Evolutionary conservation across 2,329 filamentous ascomycete genomes (phyloP), one percentile per base, ranked within the genome.

Genomic region (Sclerotinia spermophila): DNA sequence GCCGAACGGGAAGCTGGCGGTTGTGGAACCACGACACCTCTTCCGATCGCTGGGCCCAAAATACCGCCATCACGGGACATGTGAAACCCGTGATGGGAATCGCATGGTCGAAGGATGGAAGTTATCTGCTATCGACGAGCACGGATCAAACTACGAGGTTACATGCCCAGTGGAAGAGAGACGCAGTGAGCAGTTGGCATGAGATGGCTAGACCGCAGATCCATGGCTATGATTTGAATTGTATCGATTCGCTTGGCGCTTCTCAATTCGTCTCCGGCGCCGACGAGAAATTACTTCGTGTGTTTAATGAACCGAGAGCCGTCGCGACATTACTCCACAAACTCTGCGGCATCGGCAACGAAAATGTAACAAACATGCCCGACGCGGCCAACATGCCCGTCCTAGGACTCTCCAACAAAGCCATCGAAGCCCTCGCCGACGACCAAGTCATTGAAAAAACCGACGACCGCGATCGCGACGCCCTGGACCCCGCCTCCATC

Each of bases 171-270:
- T 98, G 95, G 96, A 86, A 85, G 72, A 83, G 84, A 27, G 71
- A 74, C 51, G 42, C 81, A 80, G 76, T 78, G 4, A 77, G 76
- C 19, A 93, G 93, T 17, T 99, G 96, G 96, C 95, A 98, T 81
- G 96, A 99, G 80, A 94, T 98, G 84, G 91, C 94, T 1, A 86
- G 96, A 65, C 96, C 96, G 5, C 96, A 99, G 80, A 99, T 99
- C 74, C 96, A 99, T 79, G 96, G 96, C 51, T 99, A 99, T 80
- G 95, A 99, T 80, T 86, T 99, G 69, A 99, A 98, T 83, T 98
- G 96, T 80, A 90, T 98, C 73, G 92, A 94, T 77, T 87, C 89
- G 0, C 84, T 97, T 7, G 89, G 88, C 11, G 81, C 86, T 11
- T 86, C 88, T 11, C 91, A 90, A 75, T 99, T 99, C 79, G 91